Conservation (phyloP, 305 asterid species). For the Nicotiana rustica region DNA sequence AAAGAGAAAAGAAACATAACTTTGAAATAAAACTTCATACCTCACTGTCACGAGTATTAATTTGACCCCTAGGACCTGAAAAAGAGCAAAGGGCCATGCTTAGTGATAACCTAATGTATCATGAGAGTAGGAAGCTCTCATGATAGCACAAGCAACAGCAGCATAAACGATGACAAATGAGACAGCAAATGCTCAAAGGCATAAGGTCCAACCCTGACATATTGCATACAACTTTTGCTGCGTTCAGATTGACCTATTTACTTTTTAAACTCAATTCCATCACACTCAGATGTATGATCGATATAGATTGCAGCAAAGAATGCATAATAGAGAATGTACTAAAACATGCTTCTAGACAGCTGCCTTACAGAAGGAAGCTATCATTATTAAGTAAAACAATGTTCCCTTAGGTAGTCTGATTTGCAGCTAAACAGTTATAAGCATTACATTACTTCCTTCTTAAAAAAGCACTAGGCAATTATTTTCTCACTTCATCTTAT, state of each 20-base stretch:
- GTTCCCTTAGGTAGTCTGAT: too few relatives aligned
- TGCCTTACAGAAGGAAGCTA: conserved; percentile 7
- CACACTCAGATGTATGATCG: neutral
- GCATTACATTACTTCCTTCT: too few relatives aligned
- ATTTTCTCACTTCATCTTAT: too few relatives aligned
- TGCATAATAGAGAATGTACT: conserved; percentile 24
- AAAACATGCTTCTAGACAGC: neutral
- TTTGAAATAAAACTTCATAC: conserved; percentile 17
- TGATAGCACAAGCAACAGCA: conserved; percentile 19
- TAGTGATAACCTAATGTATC: conserved; percentile 10
- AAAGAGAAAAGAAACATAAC: conserved; percentile 27
- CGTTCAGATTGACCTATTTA: neutral
- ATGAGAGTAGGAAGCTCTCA: conserved; percentile 36
- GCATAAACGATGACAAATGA: neutral
- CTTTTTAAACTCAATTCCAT: conserved; percentile 18
- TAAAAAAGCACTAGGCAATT: too few relatives aligned
- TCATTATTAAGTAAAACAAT: neutral
- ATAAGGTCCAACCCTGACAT: conserved; percentile 17
- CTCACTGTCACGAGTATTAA: conserved; percentile 26
- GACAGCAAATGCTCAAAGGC: conserved; percentile 6
- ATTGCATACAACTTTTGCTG: neutral
- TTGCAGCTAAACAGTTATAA: too few relatives aligned
- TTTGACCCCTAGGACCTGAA: conserved; percentile 35
- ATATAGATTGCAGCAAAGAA: neutral
- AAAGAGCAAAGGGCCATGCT: conserved; percentile 13